phyloP scores from a whole-genome alignment of 164 flowering plant genomes.

The Kingdonia uniflora region DNA sequence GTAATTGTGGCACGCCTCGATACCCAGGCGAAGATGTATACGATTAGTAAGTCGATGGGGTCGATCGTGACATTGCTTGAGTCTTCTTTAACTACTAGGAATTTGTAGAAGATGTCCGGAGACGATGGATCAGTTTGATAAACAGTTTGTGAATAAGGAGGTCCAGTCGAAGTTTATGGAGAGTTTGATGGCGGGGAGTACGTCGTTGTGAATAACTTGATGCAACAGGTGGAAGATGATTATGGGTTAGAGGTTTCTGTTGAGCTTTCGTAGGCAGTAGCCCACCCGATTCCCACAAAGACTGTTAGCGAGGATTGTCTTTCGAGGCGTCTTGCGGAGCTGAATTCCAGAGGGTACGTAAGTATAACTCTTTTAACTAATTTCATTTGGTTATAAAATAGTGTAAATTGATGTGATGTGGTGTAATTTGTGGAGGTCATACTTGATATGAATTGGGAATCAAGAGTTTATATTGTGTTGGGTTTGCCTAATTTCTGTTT shows the following conservation, averaged over 20 bases:
- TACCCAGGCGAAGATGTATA: slow-evolving; percentile 16
- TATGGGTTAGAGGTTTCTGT: slow-evolving; percentile 19
- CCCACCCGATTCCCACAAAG: slow-evolving; percentile 8
- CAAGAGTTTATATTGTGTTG: too few species aligned
- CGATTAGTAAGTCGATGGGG: slow-evolving; percentile 12
- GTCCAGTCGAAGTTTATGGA: too few species aligned
- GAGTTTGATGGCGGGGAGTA: too few species aligned
- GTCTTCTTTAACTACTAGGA: slow-evolving; percentile 12
- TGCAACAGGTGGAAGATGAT: slow-evolving; percentile 20
- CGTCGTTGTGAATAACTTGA: slow-evolving; percentile 16
- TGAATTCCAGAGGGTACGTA: slow-evolving; percentile 16
- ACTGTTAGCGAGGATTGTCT: slow-evolving; percentile 15
- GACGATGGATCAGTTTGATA: slow-evolving; percentile 16
- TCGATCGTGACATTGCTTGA: slow-evolving; percentile 14
- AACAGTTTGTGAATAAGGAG: too few species aligned
- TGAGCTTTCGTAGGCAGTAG: slow-evolving; percentile 13
- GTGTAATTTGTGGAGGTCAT: too few species aligned
- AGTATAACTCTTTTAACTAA: too few species aligned
- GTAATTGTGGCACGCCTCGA: slow-evolving; percentile 16
- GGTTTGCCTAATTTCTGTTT: too few species aligned
- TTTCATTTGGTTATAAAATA: too few species aligned
- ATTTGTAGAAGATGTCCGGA: slow-evolving; percentile 19
- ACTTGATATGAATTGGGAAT: too few species aligned
- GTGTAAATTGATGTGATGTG: too few species aligned
- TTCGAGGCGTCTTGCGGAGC: slow-evolving; percentile 15